Conservation (phyloP, 306 rosid genomes). For the Delonix regia region DNA sequence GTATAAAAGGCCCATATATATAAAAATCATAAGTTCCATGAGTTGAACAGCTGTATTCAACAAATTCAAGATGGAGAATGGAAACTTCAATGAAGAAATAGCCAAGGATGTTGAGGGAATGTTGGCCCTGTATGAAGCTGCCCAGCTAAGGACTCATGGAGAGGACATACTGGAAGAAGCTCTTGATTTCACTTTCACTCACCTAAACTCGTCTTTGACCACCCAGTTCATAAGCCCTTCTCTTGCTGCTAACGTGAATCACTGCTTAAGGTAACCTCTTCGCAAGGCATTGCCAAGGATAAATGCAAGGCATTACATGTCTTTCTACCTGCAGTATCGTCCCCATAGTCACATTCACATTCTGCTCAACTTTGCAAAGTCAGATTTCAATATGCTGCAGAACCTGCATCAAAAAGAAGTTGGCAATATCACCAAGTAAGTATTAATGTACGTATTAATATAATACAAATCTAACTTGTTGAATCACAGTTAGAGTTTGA, state of each 20-base stretch:
- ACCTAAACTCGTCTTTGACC: neutral
- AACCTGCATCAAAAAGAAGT: neutral
- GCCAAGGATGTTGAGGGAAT: too few species aligned
- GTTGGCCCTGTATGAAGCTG: too few species aligned
- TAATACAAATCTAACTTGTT: too few species aligned
- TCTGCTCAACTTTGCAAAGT: neutral
- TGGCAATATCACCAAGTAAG: neutral
- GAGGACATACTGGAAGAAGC: slow-evolving; percentile 23
- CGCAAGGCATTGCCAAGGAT: neutral
- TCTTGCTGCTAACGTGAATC: neutral
- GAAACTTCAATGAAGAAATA: too few species aligned
- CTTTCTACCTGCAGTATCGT: neutral
- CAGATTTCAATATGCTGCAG: neutral
- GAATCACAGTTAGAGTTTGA: too few species aligned
- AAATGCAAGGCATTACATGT: neutral
- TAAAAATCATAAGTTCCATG: too few species aligned
- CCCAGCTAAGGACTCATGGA: too few species aligned
- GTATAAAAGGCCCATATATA: too few species aligned
- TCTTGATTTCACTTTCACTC: neutral
- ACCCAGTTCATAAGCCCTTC: neutral
- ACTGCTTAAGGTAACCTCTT: neutral
- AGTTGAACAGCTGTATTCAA: too few species aligned
- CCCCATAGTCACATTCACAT: neutral
- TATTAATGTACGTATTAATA: too few species aligned
- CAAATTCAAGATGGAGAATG: too few species aligned